Evolutionary conservation across 176 grass and related monocot species (phyloP).

Genomic region (Dactylis glomerata): DNA sequence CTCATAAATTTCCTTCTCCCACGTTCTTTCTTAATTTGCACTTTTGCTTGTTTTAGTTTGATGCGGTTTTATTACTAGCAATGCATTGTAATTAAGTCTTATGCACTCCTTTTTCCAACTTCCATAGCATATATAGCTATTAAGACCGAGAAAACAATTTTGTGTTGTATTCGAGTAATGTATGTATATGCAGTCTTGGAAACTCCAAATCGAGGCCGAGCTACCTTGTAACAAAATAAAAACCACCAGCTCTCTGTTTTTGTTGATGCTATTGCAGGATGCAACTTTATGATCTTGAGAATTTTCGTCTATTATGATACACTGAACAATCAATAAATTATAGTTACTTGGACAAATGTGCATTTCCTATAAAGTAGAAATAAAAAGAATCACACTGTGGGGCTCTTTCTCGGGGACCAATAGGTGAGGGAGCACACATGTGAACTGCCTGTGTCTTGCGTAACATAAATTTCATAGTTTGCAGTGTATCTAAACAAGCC

Average conservation of each 20-base stretch:
- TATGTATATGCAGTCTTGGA: not conserved
- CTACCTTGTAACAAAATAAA: not conserved
- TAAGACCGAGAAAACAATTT: not conserved
- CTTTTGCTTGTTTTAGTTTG: not conserved
- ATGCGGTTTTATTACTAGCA: not conserved
- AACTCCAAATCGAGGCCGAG: no score
- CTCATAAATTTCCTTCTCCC: not conserved
- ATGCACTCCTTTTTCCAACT: not conserved
- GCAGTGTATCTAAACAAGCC: not conserved
- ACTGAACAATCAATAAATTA: not conserved
- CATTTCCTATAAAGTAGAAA: not conserved
- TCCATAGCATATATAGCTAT: not conserved
- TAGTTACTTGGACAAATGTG: not conserved
- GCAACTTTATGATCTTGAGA: not conserved
- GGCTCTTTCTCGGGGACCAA: not conserved
- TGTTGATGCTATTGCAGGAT: not conserved
- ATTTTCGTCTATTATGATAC: not conserved
- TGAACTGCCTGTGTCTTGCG: not conserved
- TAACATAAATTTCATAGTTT: not conserved
- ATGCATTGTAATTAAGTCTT: not conserved
- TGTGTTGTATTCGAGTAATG: slow-evolving; percentile 9
- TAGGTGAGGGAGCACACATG: not conserved
- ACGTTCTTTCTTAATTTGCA: not conserved
- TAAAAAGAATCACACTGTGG: not conserved
- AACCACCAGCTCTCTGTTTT: not conserved